Conservation (phyloP, 805 yeast species). For the Starmerella scarabaei region DNA sequence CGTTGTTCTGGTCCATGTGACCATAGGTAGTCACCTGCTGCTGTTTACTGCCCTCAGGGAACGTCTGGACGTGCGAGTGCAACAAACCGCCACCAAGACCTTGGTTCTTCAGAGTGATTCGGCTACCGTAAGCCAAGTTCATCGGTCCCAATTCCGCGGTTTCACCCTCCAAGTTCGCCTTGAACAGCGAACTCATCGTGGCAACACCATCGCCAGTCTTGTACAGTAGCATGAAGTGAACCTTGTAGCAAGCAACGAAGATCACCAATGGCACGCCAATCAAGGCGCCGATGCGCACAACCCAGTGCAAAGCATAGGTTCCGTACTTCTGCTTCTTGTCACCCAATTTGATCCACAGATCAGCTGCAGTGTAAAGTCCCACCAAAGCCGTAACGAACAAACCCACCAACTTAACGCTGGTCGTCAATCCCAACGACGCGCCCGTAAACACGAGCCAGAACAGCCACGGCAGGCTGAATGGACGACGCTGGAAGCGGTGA, state of each 20-base stretch:
- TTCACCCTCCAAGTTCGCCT: slow-evolving; percentile 79
- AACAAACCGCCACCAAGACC: slow-evolving; percentile 60
- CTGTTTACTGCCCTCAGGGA: slow-evolving; percentile 89
- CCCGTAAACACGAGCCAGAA: slow-evolving; percentile 79
- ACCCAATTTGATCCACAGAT: slow-evolving; percentile 67
- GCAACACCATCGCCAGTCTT: slow-evolving; percentile 93
- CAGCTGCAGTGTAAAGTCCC: slow-evolving; percentile 74
- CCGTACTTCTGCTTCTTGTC: slow-evolving; percentile 59
- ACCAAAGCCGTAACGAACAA: slow-evolving; percentile 77
- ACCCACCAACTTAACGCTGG: slow-evolving; percentile 94
- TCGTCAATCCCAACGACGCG: slow-evolving; percentile 73
- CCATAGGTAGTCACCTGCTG: slow-evolving; percentile 79
- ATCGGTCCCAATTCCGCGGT: slow-evolving; percentile 58
- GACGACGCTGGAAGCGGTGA: slow-evolving; percentile 49
- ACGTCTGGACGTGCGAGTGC: slow-evolving; percentile 65
- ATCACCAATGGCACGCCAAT: slow-evolving; percentile 69
- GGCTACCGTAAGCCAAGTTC: slow-evolving; percentile 62
- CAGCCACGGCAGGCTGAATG: slow-evolving; percentile 73
- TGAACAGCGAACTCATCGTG: slow-evolving; percentile 92
- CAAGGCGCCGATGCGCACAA: slow-evolving; percentile 57
- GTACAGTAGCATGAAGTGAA: slow-evolving; percentile 70
- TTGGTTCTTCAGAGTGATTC: slow-evolving; percentile 65
- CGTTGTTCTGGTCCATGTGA: slow-evolving; percentile 45
- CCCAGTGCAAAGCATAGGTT: slow-evolving; percentile 52
- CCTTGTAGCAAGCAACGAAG: slow-evolving; percentile 80